Evolutionary conservation across 192 early-diverging fungal species (phyloP).

Genomic region (Backusella tuberculispora): DNA sequence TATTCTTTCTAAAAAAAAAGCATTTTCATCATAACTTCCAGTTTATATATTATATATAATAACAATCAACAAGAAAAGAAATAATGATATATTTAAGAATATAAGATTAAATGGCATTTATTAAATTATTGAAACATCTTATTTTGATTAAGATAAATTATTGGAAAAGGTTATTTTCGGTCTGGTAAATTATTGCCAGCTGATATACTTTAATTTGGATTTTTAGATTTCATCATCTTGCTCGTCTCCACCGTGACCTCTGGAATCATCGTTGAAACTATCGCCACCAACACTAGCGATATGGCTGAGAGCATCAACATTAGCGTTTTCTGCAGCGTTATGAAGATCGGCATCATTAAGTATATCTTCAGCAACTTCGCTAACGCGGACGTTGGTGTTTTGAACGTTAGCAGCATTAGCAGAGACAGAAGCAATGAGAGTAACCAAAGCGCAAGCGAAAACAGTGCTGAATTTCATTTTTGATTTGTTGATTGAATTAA

Average conservation of each 20-base stretch:
- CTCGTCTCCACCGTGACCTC: neutral
- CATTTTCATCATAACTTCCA: too few species aligned
- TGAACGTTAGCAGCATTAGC: neutral
- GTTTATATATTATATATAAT: too few species aligned
- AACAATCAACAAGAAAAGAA: too few species aligned
- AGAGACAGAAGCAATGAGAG: slow-evolving; percentile 1
- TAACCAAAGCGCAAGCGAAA: neutral
- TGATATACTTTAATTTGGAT: too few species aligned
- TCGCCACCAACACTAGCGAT: neutral
- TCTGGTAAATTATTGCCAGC: too few species aligned
- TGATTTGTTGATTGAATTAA: neutral
- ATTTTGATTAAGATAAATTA: too few species aligned
- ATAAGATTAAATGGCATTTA: too few species aligned
- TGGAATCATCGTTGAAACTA: too few species aligned
- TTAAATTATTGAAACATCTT: too few species aligned
- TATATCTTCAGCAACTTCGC: neutral
- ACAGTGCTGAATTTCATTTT: slow-evolving; percentile 4
- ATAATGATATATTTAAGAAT: too few species aligned
- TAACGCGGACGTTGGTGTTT: neutral
- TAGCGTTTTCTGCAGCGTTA: neutral
- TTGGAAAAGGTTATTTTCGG: too few species aligned
- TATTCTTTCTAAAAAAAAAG: too few species aligned
- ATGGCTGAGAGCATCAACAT: neutral
- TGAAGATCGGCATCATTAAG: neutral
- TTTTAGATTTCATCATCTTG: neutral